A percentile compares a stretch with the other conserved stretches of the same genome.
These are phyloP conservation scores for Trichoderma erinaceum DNA, from an alignment of 495 filamentous ascomycete genomes.

Conservation along the genomic window DNA sequence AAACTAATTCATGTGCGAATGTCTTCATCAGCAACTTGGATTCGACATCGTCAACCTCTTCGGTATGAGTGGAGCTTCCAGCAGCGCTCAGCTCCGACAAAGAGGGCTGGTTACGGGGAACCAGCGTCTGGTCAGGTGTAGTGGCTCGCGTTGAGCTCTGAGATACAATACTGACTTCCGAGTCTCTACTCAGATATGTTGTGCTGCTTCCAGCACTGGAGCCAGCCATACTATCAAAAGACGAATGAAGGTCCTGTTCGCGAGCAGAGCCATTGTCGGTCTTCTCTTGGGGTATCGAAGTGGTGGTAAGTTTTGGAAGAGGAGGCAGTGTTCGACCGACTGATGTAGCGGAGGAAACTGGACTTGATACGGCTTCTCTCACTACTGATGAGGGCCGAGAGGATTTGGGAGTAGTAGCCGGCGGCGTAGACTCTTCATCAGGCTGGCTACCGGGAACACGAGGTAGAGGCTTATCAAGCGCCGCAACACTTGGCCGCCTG, in stretches of 20 bases:
- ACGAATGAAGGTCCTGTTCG: conserved; percentile 40
- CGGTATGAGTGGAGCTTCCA: conserved; percentile 41
- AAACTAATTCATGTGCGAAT: conserved; percentile 80
- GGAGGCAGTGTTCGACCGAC: conserved; percentile 37
- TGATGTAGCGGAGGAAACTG: conserved; percentile 35
- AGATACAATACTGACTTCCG: conserved; percentile 74
- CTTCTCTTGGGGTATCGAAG: conserved; percentile 33
- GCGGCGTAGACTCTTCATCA: conserved; percentile 23
- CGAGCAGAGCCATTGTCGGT: conserved; percentile 40
- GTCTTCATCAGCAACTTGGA: conserved; percentile 78
- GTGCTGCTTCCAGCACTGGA: conserved; percentile 54
- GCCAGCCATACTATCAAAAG: conserved; percentile 44
- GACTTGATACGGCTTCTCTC: conserved; percentile 29
- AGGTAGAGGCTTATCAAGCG: conserved; percentile 40
- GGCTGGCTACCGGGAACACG: conserved; percentile 32
- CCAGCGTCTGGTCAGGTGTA: conserved; percentile 61
- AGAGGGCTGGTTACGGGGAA: conserved; percentile 41
- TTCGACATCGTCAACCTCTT: conserved; percentile 67
- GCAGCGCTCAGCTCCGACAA: conserved; percentile 52
- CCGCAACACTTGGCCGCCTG: conserved; percentile 29
- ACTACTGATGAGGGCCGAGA: conserved; percentile 36
- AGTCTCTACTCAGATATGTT: conserved; percentile 74
- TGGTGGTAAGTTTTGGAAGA: conserved; percentile 45
- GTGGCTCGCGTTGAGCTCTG: conserved; percentile 83
- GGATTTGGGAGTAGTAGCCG: conserved; percentile 29